phyloP scores from a whole-genome alignment of 2,329 filamentous ascomycete genomes.

The Pseudocercospora macadamiae region DNA sequence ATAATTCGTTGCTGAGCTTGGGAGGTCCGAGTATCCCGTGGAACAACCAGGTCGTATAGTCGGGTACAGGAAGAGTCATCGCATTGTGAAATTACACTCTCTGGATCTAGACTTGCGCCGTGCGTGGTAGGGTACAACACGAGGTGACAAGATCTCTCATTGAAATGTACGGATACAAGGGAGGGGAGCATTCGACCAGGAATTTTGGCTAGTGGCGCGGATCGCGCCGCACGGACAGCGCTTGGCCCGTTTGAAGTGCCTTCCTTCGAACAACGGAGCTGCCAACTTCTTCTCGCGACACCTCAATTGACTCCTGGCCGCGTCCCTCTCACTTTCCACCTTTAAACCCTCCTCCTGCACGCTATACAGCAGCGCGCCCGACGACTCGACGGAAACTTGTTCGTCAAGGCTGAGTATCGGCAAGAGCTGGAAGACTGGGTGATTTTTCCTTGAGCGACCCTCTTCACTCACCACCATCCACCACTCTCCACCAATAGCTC shows the following conservation, averaged over 20 bases:
- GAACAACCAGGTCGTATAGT: neutral
- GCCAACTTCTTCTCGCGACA: slow-evolving; percentile 2
- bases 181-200: neutral
- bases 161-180: neutral
- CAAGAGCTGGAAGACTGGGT: slow-evolving; percentile 4
- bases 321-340: neutral
- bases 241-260: neutral
- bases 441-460: slow-evolving; percentile 11
- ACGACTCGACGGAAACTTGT: neutral
- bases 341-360: neutral
- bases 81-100: neutral
- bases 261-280: neutral
- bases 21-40: neutral
- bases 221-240: neutral
- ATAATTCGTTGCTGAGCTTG: neutral
- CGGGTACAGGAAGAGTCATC: neutral
- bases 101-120: too few relatives aligned
- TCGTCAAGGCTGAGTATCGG: slow-evolving; percentile 6
- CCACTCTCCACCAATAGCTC: neutral
- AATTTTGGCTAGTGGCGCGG: neutral
- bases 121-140: too few relatives aligned
- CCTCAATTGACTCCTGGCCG: neutral
- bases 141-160: too few relatives aligned
- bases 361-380: neutral
- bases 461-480: neutral